phyloP scores from a whole-genome alignment of 306 rosid species.

The Corylus americana region DNA sequence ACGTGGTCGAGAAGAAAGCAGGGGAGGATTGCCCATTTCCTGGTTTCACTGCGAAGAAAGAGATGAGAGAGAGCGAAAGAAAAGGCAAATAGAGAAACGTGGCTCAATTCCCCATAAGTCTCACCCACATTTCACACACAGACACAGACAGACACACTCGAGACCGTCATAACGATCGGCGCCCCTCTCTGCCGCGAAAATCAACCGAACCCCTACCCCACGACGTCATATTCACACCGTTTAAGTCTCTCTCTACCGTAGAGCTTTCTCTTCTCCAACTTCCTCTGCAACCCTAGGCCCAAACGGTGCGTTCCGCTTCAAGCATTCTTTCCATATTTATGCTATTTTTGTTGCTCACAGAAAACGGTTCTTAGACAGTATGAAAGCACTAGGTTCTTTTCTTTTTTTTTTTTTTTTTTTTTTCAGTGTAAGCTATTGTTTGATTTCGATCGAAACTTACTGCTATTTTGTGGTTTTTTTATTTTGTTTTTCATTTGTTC shows the following conservation, averaged over 20 bases:
- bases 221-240: conserved; percentile 38
- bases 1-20: conserved; percentile 18
- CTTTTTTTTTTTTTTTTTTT: not conserved
- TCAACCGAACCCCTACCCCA: not conserved
- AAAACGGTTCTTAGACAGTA: not conserved
- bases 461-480: not conserved
- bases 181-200: conserved; percentile 26
- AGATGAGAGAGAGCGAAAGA: not conserved
- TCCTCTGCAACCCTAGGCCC: conserved; percentile 9
- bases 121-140: not conserved
- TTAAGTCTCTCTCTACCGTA: conserved; percentile 19
- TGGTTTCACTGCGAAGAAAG: not conserved
- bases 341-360: not conserved
- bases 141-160: not conserved
- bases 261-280: not conserved
- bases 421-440: not conserved
- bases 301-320: conserved; percentile 33
- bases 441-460: not conserved
- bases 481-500: not conserved
- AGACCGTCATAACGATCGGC: conserved; percentile 42
- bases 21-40: not conserved
- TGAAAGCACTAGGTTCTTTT: not conserved
- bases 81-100: not conserved
- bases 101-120: not conserved
- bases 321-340: not conserved